These are phyloP conservation scores for Typha latifolia DNA, from an alignment of 176 grass and related monocot genomes.

Conservation along the genomic window DNA sequence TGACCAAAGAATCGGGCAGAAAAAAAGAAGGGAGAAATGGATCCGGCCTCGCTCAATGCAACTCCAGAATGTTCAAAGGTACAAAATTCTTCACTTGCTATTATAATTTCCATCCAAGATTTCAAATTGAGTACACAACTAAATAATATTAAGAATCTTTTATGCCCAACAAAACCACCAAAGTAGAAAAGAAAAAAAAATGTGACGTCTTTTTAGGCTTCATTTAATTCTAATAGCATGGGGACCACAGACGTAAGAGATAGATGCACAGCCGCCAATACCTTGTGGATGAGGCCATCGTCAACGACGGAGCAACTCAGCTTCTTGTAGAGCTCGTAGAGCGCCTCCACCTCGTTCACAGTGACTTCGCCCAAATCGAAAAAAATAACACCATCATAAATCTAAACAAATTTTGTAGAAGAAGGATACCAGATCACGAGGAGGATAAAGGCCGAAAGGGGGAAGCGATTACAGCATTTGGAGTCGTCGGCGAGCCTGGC, in stretches of 20 bases:
- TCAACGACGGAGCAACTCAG: slow-evolving; percentile 69
- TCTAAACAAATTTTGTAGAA: too few relatives aligned
- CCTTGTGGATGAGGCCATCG: slow-evolving; percentile 88
- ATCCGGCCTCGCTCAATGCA: too few relatives aligned
- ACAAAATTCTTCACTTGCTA: too few relatives aligned
- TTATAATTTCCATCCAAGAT: too few relatives aligned
- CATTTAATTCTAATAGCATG: neutral
- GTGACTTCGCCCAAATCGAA: slow-evolving; percentile 27
- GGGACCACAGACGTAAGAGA: neutral
- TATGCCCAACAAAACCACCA: too few relatives aligned
- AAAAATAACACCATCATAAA: too few relatives aligned
- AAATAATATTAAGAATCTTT: too few relatives aligned
- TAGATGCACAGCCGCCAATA: neutral
- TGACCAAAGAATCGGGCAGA: too few relatives aligned
- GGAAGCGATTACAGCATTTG: slow-evolving; percentile 40
- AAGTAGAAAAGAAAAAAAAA: too few relatives aligned
- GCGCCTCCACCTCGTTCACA: slow-evolving; percentile 75
- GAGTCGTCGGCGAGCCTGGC: slow-evolving; percentile 59
- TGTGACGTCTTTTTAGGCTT: neutral
- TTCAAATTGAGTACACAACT: too few relatives aligned
- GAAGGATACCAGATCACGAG: neutral
- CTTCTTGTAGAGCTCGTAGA: slow-evolving; percentile 84
- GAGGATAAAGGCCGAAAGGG: neutral
- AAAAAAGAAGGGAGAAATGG: too few relatives aligned
- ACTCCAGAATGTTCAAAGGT: too few relatives aligned